These are phyloP conservation scores for Aspergillus funiculosus DNA, from an alignment of 495 filamentous ascomycete genomes.

Conservation along the genomic window DNA sequence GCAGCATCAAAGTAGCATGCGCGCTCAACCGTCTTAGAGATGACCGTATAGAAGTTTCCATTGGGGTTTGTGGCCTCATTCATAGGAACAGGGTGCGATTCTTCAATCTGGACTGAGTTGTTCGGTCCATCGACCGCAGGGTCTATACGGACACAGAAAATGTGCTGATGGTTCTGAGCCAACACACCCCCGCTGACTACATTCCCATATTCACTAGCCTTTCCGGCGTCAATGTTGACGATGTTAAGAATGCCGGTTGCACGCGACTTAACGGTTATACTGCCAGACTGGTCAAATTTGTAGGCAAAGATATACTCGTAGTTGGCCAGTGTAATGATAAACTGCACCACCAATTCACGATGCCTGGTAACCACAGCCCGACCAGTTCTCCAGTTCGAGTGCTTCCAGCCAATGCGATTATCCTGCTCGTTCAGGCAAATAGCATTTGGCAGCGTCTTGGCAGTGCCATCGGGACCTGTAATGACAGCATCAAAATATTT, in stretches of 20 bases:
- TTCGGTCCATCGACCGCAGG: slow-evolving; percentile 71
- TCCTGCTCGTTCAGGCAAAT: slow-evolving; percentile 69
- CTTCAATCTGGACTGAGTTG: slow-evolving; percentile 67
- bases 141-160: slow-evolving; percentile 86
- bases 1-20: slow-evolving; percentile 68
- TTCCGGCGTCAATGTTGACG: slow-evolving; percentile 69
- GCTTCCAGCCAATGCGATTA: slow-evolving; percentile 64
- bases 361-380: slow-evolving; percentile 57
- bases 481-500: slow-evolving; percentile 60
- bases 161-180: slow-evolving; percentile 80
- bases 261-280: slow-evolving; percentile 72
- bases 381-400: slow-evolving; percentile 65
- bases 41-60: slow-evolving; percentile 69
- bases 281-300: slow-evolving; percentile 82
- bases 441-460: slow-evolving; percentile 53
- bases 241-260: slow-evolving; percentile 88
- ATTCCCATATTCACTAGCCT: slow-evolving; percentile 63
- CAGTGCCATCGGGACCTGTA: slow-evolving; percentile 49
- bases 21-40: slow-evolving; percentile 53
- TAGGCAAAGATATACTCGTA: slow-evolving; percentile 87
- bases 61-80: slow-evolving; percentile 69
- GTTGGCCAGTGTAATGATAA: slow-evolving; percentile 75
- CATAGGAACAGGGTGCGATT: slow-evolving; percentile 67
- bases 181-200: slow-evolving; percentile 83
- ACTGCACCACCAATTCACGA: slow-evolving; percentile 62